Conservation (phyloP, 2,329 filamentous ascomycete species). For the Emericellopsis cladophorae region DNA sequence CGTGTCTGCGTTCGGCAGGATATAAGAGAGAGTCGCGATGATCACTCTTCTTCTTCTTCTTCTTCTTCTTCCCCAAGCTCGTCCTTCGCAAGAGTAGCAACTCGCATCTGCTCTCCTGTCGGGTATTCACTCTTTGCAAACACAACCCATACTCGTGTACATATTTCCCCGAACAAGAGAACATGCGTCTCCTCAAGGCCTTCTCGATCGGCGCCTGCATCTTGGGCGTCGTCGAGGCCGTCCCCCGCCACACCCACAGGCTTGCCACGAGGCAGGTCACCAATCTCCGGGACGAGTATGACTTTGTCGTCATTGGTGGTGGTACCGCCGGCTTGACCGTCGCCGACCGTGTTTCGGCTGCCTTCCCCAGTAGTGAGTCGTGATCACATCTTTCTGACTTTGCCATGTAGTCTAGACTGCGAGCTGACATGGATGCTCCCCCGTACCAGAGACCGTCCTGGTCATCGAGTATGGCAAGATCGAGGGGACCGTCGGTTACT, state of each 20-base stretch:
- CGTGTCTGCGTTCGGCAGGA: no score
- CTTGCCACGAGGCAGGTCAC: slow-evolving; percentile 11
- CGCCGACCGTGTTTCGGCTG: slow-evolving; percentile 16
- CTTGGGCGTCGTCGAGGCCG: slow-evolving; percentile 8
- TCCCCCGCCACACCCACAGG: slow-evolving; percentile 5
- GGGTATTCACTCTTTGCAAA: not conserved
- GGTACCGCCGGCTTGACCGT: slow-evolving; percentile 19
- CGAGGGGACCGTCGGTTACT: slow-evolving; percentile 10
- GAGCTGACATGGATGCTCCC: no score
- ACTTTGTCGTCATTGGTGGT: slow-evolving; percentile 17
- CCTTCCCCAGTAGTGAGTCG: slow-evolving; percentile 12
- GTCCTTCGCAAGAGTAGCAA: not conserved
- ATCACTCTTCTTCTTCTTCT: no score
- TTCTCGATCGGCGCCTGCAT: slow-evolving; percentile 7
- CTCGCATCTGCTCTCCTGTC: not conserved
- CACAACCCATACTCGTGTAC: not conserved
- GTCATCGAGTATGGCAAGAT: slow-evolving; percentile 9
- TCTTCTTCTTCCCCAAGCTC: not conserved
- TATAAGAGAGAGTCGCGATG: no score
- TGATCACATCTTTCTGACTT: not conserved
- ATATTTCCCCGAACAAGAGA: not conserved
- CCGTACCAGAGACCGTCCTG: slow-evolving; percentile 6
- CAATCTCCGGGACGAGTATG: slow-evolving; percentile 13
- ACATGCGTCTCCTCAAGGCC: slow-evolving; percentile 8
- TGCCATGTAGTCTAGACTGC: no score